Conservation (phyloP, 768 basidiomycete species). For the Exidia glandulosa region DNA sequence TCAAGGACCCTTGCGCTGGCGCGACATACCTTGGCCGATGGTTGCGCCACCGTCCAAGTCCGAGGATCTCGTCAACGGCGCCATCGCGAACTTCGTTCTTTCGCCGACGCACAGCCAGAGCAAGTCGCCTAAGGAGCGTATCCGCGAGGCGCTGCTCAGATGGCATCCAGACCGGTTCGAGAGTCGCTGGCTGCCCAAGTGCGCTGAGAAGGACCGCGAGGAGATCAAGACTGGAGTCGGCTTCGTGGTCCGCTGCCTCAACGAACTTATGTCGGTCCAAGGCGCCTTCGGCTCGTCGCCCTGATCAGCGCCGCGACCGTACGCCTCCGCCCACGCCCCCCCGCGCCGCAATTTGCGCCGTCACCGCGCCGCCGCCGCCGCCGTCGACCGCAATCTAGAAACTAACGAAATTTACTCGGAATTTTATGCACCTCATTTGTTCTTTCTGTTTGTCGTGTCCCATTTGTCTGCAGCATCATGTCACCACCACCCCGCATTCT, state of each 20-base stretch:
- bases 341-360: no score
- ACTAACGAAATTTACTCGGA: neutral
- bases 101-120: slow-evolving; percentile 6
- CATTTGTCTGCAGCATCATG: neutral
- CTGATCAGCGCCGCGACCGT: neutral
- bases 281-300: neutral
- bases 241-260: slow-evolving; percentile 56
- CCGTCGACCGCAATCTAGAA: neutral
- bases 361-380: neutral
- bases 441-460: neutral
- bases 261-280: slow-evolving; percentile 44
- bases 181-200: slow-evolving; percentile 52
- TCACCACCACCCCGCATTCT: neutral
- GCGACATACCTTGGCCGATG: slow-evolving; percentile 6
- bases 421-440: neutral
- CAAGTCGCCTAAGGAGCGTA: slow-evolving; percentile 43
- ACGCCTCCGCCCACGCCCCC: no score
- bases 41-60: neutral
- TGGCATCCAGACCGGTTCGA: slow-evolving; percentile 85
- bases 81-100: slow-evolving; percentile 5
- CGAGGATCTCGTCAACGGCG: slow-evolving; percentile 2
- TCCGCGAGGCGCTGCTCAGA: slow-evolving; percentile 60
- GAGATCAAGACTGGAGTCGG: slow-evolving; percentile 65
- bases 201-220: slow-evolving; percentile 51
- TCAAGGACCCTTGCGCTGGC: neutral